These are phyloP conservation scores for Cladorrhinum sp. DNA, from an alignment of 2,329 filamentous ascomycete species.

Conservation along the genomic window DNA sequence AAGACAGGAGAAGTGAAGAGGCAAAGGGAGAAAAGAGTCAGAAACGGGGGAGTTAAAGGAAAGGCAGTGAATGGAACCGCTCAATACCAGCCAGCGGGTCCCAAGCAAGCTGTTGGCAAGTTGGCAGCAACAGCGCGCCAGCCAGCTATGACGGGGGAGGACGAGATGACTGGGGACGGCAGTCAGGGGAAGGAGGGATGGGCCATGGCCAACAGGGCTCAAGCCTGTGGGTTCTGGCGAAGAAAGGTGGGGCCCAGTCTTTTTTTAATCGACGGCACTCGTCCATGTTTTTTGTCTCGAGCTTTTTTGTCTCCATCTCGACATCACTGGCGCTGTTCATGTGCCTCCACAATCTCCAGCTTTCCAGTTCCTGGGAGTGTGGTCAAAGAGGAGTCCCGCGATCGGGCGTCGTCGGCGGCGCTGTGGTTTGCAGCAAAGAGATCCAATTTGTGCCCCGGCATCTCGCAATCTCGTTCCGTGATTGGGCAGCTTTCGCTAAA, in stretches of 20 bases:
- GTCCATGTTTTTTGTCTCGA: not conserved
- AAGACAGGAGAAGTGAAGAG: not conserved
- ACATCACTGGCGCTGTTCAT: not conserved
- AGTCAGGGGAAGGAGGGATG: constrained; percentile 1
- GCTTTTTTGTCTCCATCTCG: not conserved
- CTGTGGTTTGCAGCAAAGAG: not conserved
- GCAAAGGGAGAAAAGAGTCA: not conserved
- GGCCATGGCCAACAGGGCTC: not conserved
- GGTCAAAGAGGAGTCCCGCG: no score
- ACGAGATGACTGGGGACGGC: constrained; percentile 8
- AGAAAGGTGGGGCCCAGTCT: constrained; percentile 2
- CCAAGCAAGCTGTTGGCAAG: constrained; percentile 11
- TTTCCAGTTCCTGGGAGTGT: not conserved
- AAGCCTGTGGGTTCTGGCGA: constrained; percentile 6
- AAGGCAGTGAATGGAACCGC: not conserved
- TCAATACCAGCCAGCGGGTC: not conserved
- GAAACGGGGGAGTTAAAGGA: not conserved
- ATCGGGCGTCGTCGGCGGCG: not conserved
- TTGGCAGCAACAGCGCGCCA: constrained; percentile 9
- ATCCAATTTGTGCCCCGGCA: constrained; percentile 2
- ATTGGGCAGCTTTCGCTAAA: constrained; percentile 17
- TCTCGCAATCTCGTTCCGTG: constrained; percentile 14
- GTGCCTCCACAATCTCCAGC: not conserved
- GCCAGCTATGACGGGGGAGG: constrained; percentile 15
- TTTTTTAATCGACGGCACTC: constrained; percentile 5